Evolutionary conservation across 2,329 filamentous ascomycete genomes (phyloP).

Genomic region (Paecilomyces formosus): DNA sequence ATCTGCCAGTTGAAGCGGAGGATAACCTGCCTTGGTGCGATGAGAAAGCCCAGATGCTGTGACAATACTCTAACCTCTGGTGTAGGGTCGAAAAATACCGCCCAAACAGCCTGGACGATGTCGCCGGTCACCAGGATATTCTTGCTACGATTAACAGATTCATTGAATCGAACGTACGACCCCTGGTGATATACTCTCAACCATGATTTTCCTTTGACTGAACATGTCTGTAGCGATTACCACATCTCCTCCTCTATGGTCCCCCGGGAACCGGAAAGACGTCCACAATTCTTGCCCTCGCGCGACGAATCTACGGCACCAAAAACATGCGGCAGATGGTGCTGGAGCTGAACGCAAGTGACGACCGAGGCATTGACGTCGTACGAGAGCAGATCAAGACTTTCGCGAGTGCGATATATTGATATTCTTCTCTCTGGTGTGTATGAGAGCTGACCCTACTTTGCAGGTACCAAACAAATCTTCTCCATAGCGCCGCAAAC

Average conservation of each 20-base stretch:
- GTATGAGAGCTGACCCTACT: conserved; percentile 1
- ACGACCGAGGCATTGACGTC: conserved; percentile 95
- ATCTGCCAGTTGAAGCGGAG: conserved; percentile 87
- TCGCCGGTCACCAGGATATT: conserved; percentile 95
- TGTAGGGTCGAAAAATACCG: conserved; percentile 92
- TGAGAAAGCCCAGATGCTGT: background rate
- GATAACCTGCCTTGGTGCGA: conserved; percentile 83
- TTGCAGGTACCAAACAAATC: conserved; percentile 75
- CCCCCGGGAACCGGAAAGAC: conserved; percentile 97
- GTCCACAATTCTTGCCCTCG: conserved; percentile 88
- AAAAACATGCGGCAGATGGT: conserved; percentile 98
- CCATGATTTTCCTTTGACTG: background rate
- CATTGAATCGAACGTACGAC: conserved; percentile 70
- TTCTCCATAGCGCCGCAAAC: conserved; percentile 58
- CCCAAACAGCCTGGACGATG: conserved; percentile 79
- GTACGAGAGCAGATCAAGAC: conserved; percentile 99
- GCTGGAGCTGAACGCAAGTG: conserved; percentile 91
- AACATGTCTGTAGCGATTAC: conserved; percentile 55
- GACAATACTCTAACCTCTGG: background rate
- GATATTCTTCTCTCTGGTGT: background rate
- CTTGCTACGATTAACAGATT: conserved; percentile 97
- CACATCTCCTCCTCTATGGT: conserved; percentile 92
- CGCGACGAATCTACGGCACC: conserved; percentile 82
- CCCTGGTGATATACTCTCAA: background rate
- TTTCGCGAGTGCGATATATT: conserved; percentile 62